Evolutionary conservation across 2,329 filamentous ascomycete genomes (phyloP).

Genomic region (Clarireedia sp.): DNA sequence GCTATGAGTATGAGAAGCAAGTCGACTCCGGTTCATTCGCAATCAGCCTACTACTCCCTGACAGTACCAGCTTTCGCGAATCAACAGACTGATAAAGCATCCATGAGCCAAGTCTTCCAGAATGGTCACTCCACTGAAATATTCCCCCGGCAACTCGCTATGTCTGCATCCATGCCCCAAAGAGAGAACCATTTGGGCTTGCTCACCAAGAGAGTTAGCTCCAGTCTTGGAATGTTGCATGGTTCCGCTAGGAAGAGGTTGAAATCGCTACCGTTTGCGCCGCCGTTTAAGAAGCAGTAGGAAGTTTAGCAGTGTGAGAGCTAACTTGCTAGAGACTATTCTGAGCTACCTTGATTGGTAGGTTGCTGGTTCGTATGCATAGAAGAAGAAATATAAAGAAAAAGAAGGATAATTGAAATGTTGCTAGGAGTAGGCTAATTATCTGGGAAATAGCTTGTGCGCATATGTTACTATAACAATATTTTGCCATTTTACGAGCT

Average conservation of each 20-base stretch:
- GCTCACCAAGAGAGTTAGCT: conserved; percentile 5
- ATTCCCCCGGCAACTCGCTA: neutral
- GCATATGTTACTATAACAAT: no score
- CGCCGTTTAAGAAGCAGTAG: conserved; percentile 6
- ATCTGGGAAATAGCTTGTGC: no score
- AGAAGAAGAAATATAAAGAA: no score
- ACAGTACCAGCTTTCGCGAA: neutral
- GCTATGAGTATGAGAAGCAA: neutral
- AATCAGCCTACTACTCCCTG: neutral
- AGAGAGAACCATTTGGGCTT: conserved; percentile 4
- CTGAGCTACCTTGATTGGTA: neutral
- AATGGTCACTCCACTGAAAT: neutral
- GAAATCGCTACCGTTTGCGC: conserved; percentile 4
- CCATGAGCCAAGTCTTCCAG: neutral
- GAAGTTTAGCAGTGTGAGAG: neutral
- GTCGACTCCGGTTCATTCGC: conserved; percentile 2
- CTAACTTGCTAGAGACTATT: neutral
- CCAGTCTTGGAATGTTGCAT: neutral
- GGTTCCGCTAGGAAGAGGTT: conserved; percentile 3
- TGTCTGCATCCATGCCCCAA: neutral
- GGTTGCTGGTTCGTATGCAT: neutral
- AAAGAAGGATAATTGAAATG: no score
- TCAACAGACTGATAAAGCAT: neutral
- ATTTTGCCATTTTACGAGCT: no score
- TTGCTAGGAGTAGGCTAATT: no score